These are phyloP conservation scores for Suillus luteus DNA, from an alignment of 768 basidiomycete species.

Conservation along the genomic window DNA sequence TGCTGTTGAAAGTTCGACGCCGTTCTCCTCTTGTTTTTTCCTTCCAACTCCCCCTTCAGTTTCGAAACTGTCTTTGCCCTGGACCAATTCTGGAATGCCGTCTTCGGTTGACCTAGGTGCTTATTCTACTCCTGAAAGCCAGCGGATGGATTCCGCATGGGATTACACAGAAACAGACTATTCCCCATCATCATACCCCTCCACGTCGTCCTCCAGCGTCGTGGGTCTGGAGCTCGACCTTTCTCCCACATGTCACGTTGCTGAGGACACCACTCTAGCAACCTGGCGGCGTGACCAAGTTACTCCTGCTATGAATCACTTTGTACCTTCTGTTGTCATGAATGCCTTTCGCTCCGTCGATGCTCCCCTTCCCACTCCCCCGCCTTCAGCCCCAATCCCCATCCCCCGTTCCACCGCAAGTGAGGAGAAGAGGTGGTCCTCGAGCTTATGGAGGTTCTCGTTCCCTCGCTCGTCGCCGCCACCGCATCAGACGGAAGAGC, in stretches of 20 bases:
- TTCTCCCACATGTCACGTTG: slow-evolving; percentile 33
- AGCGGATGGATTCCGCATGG: slow-evolving; percentile 57
- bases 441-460: slow-evolving; percentile 38
- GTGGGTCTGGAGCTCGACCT: slow-evolving; percentile 34
- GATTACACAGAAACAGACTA: slow-evolving; percentile 48
- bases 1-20: slow-evolving; percentile 63
- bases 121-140: slow-evolving; percentile 45
- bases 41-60: slow-evolving; percentile 46
- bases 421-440: slow-evolving; percentile 37
- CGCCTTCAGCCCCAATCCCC: slow-evolving; percentile 31
- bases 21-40: slow-evolving; percentile 59
- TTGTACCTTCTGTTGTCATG: slow-evolving; percentile 28
- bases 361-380: slow-evolving; percentile 20
- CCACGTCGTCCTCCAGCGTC: slow-evolving; percentile 39
- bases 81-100: slow-evolving; percentile 35
- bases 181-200: slow-evolving; percentile 49
- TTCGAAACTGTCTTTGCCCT: slow-evolving; percentile 38
- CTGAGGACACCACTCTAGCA: slow-evolving; percentile 33
- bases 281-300: slow-evolving; percentile 35
- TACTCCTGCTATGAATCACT: slow-evolving; percentile 27
- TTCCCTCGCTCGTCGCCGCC: slow-evolving; percentile 34
- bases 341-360: slow-evolving; percentile 22
- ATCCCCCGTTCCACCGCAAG: slow-evolving; percentile 33
- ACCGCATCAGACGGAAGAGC: slow-evolving; percentile 31
- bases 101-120: slow-evolving; percentile 41